A percentile compares a stretch with the other conserved stretches of the same genome.
Evolutionary conservation across 2,329 filamentous ascomycete genomes (phyloP).

Genomic region (Aspergillus bombycis): DNA sequence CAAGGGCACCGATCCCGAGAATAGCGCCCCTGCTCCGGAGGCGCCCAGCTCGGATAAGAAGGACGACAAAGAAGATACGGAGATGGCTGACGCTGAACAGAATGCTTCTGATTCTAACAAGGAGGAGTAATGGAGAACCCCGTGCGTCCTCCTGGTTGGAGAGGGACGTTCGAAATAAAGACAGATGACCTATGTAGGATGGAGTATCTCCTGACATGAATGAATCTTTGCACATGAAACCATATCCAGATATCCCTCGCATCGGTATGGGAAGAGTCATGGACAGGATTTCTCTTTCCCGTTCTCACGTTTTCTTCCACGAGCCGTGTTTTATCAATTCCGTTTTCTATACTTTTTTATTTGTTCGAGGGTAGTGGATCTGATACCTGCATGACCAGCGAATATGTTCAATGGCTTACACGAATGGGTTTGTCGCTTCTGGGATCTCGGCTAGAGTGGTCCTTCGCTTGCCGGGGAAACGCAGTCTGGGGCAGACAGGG

Average conservation of each 20-base stretch:
- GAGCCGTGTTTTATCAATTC: slow-evolving; percentile 3
- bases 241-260: slow-evolving; percentile 19
- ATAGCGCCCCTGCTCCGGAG: slow-evolving; percentile 18
- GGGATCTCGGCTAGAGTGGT: slow-evolving; percentile 3
- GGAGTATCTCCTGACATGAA: neutral
- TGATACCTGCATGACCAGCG: slow-evolving; percentile 21
- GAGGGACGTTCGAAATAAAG: neutral
- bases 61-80: slow-evolving; percentile 31
- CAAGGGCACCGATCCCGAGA: slow-evolving; percentile 34
- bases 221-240: slow-evolving; percentile 5
- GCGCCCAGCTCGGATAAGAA: slow-evolving; percentile 22
- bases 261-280: neutral
- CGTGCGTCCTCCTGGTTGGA: neutral
- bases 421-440: slow-evolving; percentile 22
- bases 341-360: slow-evolving; percentile 1
- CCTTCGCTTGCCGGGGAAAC: neutral
- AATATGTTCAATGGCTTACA: slow-evolving; percentile 23
- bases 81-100: slow-evolving; percentile 41
- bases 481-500: neutral
- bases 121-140: slow-evolving; percentile 18
- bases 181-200: slow-evolving; percentile 1
- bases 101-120: slow-evolving; percentile 24
- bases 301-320: slow-evolving; percentile 11
- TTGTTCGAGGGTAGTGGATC: slow-evolving; percentile 14
- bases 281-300: slow-evolving; percentile 8